A percentile compares a stretch with the other conserved stretches of the same genome.
phyloP scores from a whole-genome alignment of 1,284 basidiomycete species.

The Limonomyces culmigenus region DNA sequence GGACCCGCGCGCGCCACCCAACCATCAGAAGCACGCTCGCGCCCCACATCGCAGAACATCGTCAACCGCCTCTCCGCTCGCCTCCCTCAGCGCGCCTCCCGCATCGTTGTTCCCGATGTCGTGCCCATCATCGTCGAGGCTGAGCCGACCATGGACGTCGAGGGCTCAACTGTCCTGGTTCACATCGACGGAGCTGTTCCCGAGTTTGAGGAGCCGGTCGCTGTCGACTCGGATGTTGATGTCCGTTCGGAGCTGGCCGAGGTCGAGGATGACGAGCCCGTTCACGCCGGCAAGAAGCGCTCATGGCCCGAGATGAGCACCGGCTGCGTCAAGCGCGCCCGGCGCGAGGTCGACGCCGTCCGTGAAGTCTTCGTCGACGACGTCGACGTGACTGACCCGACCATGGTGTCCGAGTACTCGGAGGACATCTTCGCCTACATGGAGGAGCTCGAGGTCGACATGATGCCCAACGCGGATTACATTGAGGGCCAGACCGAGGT shows the following conservation, averaged over 20 bases:
- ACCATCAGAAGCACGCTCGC: too few relatives aligned
- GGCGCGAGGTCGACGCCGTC: slow-evolving; percentile 47
- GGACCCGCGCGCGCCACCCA: too few relatives aligned
- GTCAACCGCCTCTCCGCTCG: too few relatives aligned
- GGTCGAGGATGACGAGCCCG: slow-evolving; percentile 18
- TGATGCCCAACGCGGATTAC: slow-evolving; percentile 90
- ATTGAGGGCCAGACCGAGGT: slow-evolving; percentile 93
- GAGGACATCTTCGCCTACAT: slow-evolving; percentile 98
- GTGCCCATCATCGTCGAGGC: too few relatives aligned
- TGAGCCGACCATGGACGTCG: too few relatives aligned
- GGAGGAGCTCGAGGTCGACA: slow-evolving; percentile 76
- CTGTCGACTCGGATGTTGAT: too few relatives aligned
- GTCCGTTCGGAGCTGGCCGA: slow-evolving; percentile 15
- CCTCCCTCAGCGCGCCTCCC: too few relatives aligned
- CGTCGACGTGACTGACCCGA: slow-evolving; percentile 77
- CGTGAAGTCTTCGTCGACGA: slow-evolving; percentile 65
- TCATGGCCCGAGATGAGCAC: slow-evolving; percentile 59
- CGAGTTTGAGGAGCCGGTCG: too few relatives aligned
- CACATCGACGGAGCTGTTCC: too few relatives aligned
- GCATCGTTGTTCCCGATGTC: too few relatives aligned
- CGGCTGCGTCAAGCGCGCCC: slow-evolving; percentile 33
- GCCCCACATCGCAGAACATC: too few relatives aligned
- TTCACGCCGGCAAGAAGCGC: slow-evolving; percentile 23
- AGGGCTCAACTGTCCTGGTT: too few relatives aligned
- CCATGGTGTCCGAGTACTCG: slow-evolving; percentile 97